Evolutionary conservation across 1,284 basidiomycete genomes (phyloP), one percentile per base, ranked within the genome.

Genomic region (Moesziomyces sp.): DNA sequence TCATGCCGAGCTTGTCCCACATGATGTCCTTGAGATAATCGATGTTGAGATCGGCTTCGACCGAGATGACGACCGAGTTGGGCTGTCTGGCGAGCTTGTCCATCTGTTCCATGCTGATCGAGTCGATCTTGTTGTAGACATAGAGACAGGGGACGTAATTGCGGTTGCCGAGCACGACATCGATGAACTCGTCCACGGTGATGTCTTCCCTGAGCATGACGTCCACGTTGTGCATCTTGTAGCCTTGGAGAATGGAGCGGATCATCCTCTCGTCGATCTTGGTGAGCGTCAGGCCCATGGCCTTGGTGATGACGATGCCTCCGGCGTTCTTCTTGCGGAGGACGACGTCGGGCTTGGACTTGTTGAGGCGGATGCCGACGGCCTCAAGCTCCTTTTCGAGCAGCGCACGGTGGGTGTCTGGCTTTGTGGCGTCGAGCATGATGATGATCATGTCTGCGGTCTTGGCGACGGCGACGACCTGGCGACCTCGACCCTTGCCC

Each of bases 391-490:
- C 96, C 55, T 93, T 88, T 84, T 98, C 96, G 24, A 98, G 87
- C 67, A 95, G 86, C 44, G 89, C 88, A 66, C 92, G 90, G 83
- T 99, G 97, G 84, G 97, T 93, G 48, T 93, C 91, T 5, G 93
- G 93, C 85, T 99, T 99, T 8, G 94, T 98, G 5, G 95, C 94
- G 81, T 98, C 96, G 92, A 97, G 94, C 76, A 98, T 89, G 54
- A 97, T 86, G 46, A 85, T 64, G 74, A 98, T 95, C 46, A 98
- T 87, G 85, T 99, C 96, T 2, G 96, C 94, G 1, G 96, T 99
- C 86, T 97, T 97, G 89, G 85, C 85, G 0, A 85, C 85, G 18
- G 84, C 81, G 18, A 99, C 94, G 28, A 99, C 96, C 86, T 99
- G 96, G 73, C 96, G 89, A 50, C 96, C 96, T 80, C 96, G 89